Base-by-base conservation (phyloP, 1,284 basidiomycete genomes). In the Cutaneotrichosporon sp. region DNA sequence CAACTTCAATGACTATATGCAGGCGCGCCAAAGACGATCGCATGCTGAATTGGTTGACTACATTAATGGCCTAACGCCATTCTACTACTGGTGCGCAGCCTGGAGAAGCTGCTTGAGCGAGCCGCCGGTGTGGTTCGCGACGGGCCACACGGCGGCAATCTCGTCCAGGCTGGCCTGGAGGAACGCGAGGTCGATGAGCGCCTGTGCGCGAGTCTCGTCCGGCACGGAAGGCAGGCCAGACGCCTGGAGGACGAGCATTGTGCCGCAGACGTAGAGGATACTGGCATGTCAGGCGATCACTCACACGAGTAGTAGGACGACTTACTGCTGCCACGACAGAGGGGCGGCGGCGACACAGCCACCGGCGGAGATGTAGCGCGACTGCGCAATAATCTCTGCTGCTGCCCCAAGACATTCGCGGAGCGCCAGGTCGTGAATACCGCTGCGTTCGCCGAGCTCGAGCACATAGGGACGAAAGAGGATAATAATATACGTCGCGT, bases 381-480 rank as follows among this genome's bases (percentile, higher is more conserved):
- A 39, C 48, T 60, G 58, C 17, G 46, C 52, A 23, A 62, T 49
- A 39, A 62, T 60, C 14, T 62, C 58, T 4, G 38, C 22, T n/a
- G 58, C 53, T 36, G 46, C 48, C 14, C 37, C 13, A 21, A 60
- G 39, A 20, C 61, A 62, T 18, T 49, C 53, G 17, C 39, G 33
- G 3, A 50, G 47, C n/a, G 48, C 48, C 10, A 50, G 37, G 4
- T 45, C 39, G 44, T 54, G 44, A 38, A 54, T 54, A 1, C 39
- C 26, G 15, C 22, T 46, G 22, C 39, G 49, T 23, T 50, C 58
- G 34, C 50, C 55, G 12, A 62, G 17, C 47, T 62, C 61, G 56
- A 62, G 57, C 23, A 62, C 46, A 49, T 62, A 62, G 33, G 61
- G 61, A n/a, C 61, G 56, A 46, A 56, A 62, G 20, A 60, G 52